Conservation (phyloP, 345 rosid species). For the Alliaria petiolata region DNA sequence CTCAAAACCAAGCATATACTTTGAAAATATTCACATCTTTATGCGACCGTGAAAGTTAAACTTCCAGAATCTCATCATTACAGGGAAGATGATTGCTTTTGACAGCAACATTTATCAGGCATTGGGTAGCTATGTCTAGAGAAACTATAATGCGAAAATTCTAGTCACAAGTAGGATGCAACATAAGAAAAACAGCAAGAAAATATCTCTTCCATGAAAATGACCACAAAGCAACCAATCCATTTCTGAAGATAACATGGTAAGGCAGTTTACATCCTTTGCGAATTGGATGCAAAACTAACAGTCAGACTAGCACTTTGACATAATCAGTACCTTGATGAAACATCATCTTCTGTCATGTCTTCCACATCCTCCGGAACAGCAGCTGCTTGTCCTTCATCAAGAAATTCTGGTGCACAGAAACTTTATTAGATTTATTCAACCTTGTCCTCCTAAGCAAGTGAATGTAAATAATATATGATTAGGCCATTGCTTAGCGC, state of each 20-base stretch:
- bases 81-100: not conserved
- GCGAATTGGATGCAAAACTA: not conserved
- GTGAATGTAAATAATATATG: not conserved
- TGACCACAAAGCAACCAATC: conserved; percentile 11
- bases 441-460: too few species aligned
- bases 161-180: not conserved
- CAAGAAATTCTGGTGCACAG: conserved; percentile 48
- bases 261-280: not conserved
- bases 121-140: not conserved
- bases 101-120: not conserved
- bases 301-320: not conserved
- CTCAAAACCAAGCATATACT: too few species aligned
- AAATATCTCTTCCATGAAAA: not conserved
- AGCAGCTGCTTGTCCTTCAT: conserved; percentile 50
- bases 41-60: not conserved
- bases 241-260: not conserved
- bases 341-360: conserved; percentile 68
- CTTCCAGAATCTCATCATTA: not conserved
- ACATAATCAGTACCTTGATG: conserved; percentile 64
- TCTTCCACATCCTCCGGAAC: conserved; percentile 65
- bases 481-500: not conserved
- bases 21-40: not conserved
- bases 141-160: not conserved
- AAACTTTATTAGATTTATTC: conserved; percentile 11
- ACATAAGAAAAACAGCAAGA: not conserved